Conservation (phyloP, 805 yeast species). For the Maudiozyma barnettii region DNA sequence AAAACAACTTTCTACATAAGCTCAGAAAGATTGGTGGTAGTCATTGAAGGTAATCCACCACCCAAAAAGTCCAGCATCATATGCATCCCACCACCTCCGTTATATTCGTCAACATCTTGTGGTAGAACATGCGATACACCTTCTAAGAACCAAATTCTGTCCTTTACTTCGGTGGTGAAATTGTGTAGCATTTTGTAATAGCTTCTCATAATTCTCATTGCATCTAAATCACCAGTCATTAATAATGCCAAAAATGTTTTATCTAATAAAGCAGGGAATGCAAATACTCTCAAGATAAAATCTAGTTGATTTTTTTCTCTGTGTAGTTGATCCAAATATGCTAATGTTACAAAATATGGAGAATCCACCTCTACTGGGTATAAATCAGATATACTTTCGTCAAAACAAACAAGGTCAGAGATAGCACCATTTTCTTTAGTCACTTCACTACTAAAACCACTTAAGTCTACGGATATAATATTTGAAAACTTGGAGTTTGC, state of each 20-base stretch:
- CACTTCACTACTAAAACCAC: conserved; percentile 69
- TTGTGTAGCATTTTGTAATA: conserved; percentile 75
- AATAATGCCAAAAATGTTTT: conserved; percentile 65
- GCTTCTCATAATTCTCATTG: conserved; percentile 85
- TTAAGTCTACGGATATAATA: conserved; percentile 75
- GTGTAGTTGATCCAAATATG: conserved; percentile 75
- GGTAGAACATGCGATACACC: conserved; percentile 86
- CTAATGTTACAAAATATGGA: conserved; percentile 80
- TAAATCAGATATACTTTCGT: conserved; percentile 71
- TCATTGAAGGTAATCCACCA: conserved; percentile 47
- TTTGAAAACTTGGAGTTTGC: conserved; percentile 56
- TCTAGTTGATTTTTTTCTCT: conserved; percentile 77
- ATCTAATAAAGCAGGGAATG: conserved; percentile 88
- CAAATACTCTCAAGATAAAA: conserved; percentile 77
- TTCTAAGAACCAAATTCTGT: conserved; percentile 86
- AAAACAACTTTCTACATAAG: conserved; percentile 10
- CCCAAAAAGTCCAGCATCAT: conserved; percentile 86
- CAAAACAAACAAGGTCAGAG: conserved; percentile 70
- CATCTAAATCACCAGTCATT: conserved; percentile 75
- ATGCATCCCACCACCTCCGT: conserved; percentile 88
- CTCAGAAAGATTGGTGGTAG: conserved; percentile 32
- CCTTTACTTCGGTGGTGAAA: conserved; percentile 79
- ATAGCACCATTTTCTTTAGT: conserved; percentile 31
- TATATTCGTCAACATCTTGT: conserved; percentile 81
- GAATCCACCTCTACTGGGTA: conserved; percentile 79